Evolutionary conservation across 257 asterid genomes (phyloP).

Genomic region (Capsicum rhomboideum): DNA sequence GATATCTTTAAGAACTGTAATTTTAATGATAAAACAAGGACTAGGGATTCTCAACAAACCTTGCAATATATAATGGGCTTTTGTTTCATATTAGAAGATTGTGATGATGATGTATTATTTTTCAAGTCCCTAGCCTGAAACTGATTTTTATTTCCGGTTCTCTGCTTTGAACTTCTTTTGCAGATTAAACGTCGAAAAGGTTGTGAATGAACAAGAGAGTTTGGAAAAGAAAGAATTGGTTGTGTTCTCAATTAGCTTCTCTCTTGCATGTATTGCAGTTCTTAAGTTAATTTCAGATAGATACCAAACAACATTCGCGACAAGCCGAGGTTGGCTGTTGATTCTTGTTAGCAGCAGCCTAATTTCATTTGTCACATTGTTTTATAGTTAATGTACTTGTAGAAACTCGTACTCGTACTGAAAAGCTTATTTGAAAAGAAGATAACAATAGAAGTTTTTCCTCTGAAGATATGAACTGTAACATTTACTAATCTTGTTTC

Average conservation of each 20-base stretch:
- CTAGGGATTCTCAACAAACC: too few species aligned
- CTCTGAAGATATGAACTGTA: not conserved
- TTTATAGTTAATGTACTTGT: slow-evolving; percentile 13
- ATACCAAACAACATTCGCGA: slow-evolving; percentile 16
- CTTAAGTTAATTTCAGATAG: slow-evolving; percentile 28
- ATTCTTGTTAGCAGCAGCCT: slow-evolving; percentile 58
- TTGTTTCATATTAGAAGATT: not conserved
- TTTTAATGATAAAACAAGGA: too few species aligned
- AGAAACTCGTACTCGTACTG: not conserved
- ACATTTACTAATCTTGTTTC: not conserved
- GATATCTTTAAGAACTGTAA: too few species aligned
- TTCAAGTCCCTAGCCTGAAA: not conserved
- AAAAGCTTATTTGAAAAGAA: not conserved
- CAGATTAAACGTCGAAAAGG: slow-evolving; percentile 74
- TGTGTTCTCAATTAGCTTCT: slow-evolving; percentile 40
- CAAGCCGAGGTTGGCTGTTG: slow-evolving; percentile 56
- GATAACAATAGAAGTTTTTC: not conserved
- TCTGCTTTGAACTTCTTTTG: not conserved
- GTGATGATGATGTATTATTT: not conserved
- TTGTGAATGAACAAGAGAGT: slow-evolving; percentile 42
- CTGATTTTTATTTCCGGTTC: not conserved
- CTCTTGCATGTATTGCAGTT: slow-evolving; percentile 47
- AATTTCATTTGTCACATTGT: slow-evolving; percentile 54
- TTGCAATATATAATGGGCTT: too few species aligned
- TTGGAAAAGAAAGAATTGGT: slow-evolving; percentile 65